These are phyloP conservation scores for Tubosaeta sp. DNA, from an alignment of 768 basidiomycete genomes.

Conservation along the genomic window DNA sequence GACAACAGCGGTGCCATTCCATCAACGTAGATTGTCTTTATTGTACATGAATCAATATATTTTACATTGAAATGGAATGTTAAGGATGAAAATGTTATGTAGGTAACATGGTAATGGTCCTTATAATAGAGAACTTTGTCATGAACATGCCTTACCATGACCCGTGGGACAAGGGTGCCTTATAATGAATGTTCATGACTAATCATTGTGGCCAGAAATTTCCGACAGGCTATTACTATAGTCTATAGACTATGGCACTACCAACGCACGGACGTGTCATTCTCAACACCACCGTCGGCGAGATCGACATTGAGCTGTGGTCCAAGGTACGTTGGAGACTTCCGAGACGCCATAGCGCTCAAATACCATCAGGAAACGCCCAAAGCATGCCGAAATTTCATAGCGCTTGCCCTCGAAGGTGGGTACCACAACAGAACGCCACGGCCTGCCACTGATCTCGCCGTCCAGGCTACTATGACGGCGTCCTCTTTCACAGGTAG, in stretches of 20 bases:
- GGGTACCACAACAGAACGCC: conserved; percentile 28
- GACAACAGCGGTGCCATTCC: too few relatives aligned
- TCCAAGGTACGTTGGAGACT: conserved; percentile 57
- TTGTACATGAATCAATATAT: too few relatives aligned
- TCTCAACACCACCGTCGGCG: conserved; percentile 83
- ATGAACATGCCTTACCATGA: too few relatives aligned
- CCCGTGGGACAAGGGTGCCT: too few relatives aligned
- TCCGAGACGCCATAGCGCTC: not conserved
- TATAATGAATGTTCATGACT: too few relatives aligned
- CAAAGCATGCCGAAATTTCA: conserved; percentile 88
- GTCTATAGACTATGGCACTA: conserved; percentile 83
- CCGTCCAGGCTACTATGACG: conserved; percentile 88
- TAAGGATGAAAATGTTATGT: too few relatives aligned
- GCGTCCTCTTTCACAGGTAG: conserved; percentile 89
- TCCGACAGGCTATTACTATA: too few relatives aligned
- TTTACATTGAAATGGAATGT: too few relatives aligned
- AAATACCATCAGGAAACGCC: conserved; percentile 72
- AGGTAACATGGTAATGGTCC: too few relatives aligned
- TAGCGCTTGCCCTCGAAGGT: conserved; percentile 89
- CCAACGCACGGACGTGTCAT: conserved; percentile 86
- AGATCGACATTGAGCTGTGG: conserved; percentile 90
- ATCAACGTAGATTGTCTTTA: too few relatives aligned
- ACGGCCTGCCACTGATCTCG: conserved; percentile 5
- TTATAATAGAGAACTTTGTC: too few relatives aligned
- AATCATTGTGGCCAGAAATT: too few relatives aligned